Evolutionary conservation across 106 monocot genomes (phyloP), one percentile per base, ranked within the genome.

Genomic region (Dendrobium chrysotoxum): DNA sequence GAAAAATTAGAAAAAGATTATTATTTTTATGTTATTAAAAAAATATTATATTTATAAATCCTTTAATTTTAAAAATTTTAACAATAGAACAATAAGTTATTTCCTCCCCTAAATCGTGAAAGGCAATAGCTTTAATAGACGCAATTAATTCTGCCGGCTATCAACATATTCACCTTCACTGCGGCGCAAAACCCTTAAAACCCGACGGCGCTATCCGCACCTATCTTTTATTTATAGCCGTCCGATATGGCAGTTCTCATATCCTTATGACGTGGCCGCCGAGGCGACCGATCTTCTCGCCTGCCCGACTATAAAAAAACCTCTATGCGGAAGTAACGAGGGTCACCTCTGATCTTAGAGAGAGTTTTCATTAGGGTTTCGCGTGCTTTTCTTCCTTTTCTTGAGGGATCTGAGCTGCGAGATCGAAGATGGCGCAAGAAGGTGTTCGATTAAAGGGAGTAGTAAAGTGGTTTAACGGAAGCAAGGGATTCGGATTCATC

Each of bases 401-500:
- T 67, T 28, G 2, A 0, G 50, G 50, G 9, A 65, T 65, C 64
- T 65, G 64, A 30, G 4, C 61, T 31, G 30, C 17, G 35, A 50
- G 20, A 50, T 11, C 50, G 50, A 50, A 50, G 50, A 83, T 77
- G 78, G 77, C 77, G 13, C 76, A 82, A 13, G 75, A 66, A 0
- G 71, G 67, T 53, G 38, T 20, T 21, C 66, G 82, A 72, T 78
- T 58, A 72, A 72, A 83, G 79, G 83, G 83, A 41, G 72, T 78
- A 2, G 83, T 83, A 16, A 83, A 79, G 58, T 83, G 82, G 82
- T 83, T 83, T 68, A 78, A 83, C 71, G 68, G 31, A 7, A 83
- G 35, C 78, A 83, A 83, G 73, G 83, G 83, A 2, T 83, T 78
- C 79, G 83, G 83, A 21, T 83, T 83, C 78, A 83, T 83, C 28